phyloP scores from a whole-genome alignment of 192 early-diverging fungal species.

The Podila minutissima region DNA sequence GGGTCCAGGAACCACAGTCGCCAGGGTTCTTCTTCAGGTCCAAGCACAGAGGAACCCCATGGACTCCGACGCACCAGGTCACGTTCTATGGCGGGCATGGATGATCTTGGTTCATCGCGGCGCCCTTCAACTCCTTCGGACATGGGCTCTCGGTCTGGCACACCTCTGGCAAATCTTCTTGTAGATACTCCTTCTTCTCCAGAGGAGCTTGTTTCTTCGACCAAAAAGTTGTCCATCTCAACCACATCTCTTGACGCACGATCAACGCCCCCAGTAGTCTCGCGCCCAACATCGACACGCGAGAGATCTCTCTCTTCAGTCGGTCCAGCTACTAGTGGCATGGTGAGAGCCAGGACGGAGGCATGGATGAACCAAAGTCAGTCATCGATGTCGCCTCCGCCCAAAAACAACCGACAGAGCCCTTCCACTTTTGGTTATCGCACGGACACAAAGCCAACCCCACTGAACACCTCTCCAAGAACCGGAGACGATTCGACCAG shows the following conservation, averaged over 20 bases:
- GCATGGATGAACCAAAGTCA: conserved; percentile 42
- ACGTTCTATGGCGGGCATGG: not conserved
- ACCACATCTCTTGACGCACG: not conserved
- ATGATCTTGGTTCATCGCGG: not conserved
- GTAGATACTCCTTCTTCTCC: not conserved
- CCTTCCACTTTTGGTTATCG: conserved; percentile 1
- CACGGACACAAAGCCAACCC: not conserved
- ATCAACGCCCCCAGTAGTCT: not conserved
- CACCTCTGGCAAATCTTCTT: not conserved
- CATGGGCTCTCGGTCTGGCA: not conserved
- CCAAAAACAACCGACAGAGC: not conserved
- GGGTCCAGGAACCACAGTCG: not conserved
- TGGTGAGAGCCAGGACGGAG: conserved; percentile 35
- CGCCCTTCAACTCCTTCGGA: too few relatives aligned
- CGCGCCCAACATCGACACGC: conserved; percentile 1
- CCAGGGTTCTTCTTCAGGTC: not conserved
- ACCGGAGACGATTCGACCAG: not conserved
- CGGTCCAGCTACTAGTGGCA: conserved; percentile 4
- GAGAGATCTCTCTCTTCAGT: conserved; percentile 30
- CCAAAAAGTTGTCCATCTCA: conserved; percentile 7
- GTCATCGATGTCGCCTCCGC: not conserved
- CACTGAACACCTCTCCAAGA: not conserved
- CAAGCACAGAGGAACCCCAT: conserved; percentile 14
- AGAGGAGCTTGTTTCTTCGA: conserved; percentile 6
- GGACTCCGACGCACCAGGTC: conserved; percentile 17